Conservation (phyloP, 2,329 filamentous ascomycete genomes). For the Phialocephala sp. region DNA sequence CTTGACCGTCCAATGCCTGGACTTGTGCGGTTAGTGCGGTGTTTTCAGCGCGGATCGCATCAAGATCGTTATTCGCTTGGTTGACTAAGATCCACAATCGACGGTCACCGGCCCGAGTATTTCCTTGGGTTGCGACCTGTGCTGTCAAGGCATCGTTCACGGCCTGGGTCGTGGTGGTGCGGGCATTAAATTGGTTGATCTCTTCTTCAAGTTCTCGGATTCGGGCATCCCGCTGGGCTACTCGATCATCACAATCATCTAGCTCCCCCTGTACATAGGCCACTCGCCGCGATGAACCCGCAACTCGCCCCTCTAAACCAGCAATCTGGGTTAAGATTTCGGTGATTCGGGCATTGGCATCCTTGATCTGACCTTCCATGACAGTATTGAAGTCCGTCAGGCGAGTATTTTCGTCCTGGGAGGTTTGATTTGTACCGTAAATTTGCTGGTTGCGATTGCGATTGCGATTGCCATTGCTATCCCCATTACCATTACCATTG, state of each 20-base stretch:
- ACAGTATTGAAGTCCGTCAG: too few relatives aligned
- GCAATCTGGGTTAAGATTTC: too few relatives aligned
- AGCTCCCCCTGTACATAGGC: too few relatives aligned
- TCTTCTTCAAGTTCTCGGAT: not conserved
- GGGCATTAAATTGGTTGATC: not conserved
- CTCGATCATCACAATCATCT: too few relatives aligned
- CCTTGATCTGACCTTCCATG: too few relatives aligned
- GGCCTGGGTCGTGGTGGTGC: not conserved
- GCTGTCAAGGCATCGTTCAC: not conserved
- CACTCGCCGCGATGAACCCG: not conserved
- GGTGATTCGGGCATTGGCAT: too few relatives aligned
- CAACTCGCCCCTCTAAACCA: not conserved
- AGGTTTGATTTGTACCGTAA: too few relatives aligned
- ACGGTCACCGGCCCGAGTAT: not conserved
- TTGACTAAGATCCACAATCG: not conserved
- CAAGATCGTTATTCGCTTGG: not conserved
- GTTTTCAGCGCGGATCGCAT: not conserved
- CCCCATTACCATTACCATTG: too few relatives aligned
- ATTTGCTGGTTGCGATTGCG: too few relatives aligned
- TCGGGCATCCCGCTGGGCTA: not conserved
- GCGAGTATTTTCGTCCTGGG: too few relatives aligned
- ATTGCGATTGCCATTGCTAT: too few relatives aligned
- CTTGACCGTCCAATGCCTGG: not conserved
- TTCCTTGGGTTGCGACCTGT: not conserved
- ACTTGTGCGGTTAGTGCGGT: not conserved